Base-by-base conservation (phyloP, 768 basidiomycete species). In the Agaricus sinodeliciosus region DNA sequence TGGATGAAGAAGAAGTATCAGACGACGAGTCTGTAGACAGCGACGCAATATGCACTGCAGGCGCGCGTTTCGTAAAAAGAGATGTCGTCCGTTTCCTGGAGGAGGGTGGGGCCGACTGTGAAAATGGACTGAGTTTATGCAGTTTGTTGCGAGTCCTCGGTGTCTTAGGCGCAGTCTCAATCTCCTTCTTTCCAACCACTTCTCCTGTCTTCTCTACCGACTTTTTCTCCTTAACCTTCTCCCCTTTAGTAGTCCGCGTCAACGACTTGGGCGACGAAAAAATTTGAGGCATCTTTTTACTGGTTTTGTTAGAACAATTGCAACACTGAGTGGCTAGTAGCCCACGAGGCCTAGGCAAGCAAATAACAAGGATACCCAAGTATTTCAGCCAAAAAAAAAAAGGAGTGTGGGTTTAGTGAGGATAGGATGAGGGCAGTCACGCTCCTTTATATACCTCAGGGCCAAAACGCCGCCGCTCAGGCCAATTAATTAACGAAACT, bases 41-140 rank as follows among this genome's bases (percentile, higher is more conserved):
- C 16, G 47, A 27, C 35, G 50, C 42, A 34, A 51, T 44, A 6
- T 25, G 26, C n/a, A 43, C 22, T 22, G 22, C 49, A 16, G 50
- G 28, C 15, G 43, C 35, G 9, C 28, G 22, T 37, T 16, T 25
- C 22, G 27, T 0, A 15, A 37, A 42, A 9, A 25, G 25, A 7
- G 44, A 28, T 39, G 43, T 15, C 16, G 51, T 40, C 28, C 39
- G 39, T 39, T 48, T 48, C 22, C 39, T 54, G n/a, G 51, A 53
- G 27, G 51, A 53, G 16, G 22, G 22, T 22, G 51, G 51, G 6
- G 37, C n/a, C 13, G 44, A 40, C 44, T 46, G 13, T 9, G 51
- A 31, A 40, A 54, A 54, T 6, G 45, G 52, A 13, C 46, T 40
- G 13, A 36, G 52, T 48, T 54, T 54, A 19, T 36, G 52, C 46